A percentile compares a stretch with the other conserved stretches of the same genome.
Conservation (phyloP, 495 filamentous ascomycete species). For the Annulohypoxylon moriforme region DNA sequence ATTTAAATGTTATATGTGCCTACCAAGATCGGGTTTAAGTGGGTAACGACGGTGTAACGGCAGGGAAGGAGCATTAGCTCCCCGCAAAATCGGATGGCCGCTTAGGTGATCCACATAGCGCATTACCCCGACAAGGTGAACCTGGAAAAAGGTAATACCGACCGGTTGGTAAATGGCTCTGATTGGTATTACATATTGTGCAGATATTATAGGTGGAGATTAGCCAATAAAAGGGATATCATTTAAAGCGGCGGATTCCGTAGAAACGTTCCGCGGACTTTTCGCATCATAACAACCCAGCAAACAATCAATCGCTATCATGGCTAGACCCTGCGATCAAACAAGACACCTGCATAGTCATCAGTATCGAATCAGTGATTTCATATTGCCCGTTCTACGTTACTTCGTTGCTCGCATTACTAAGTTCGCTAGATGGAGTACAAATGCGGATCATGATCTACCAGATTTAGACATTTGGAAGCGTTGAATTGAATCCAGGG, state of each 20-base stretch:
- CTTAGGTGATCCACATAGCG: background rate
- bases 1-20: background rate
- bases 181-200: background rate
- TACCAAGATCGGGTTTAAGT: constrained; percentile 1
- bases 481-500: background rate
- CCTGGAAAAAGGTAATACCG: background rate
- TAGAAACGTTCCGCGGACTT: background rate
- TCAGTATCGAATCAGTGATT: background rate
- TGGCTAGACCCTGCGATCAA: background rate
- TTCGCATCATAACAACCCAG: background rate
- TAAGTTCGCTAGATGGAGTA: background rate
- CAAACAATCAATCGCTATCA: background rate
- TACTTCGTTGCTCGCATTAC: background rate
- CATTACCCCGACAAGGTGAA: background rate
- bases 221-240: background rate
- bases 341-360: background rate
- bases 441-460: background rate
- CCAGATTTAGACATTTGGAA: background rate
- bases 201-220: background rate
- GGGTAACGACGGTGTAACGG: background rate
- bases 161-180: background rate
- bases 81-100: background rate
- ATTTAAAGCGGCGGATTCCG: background rate
- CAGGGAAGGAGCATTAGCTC: background rate
- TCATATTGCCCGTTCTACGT: background rate